Evolutionary conservation across 176 grass and related monocot species (phyloP).

Genomic region (Poa pratensis): DNA sequence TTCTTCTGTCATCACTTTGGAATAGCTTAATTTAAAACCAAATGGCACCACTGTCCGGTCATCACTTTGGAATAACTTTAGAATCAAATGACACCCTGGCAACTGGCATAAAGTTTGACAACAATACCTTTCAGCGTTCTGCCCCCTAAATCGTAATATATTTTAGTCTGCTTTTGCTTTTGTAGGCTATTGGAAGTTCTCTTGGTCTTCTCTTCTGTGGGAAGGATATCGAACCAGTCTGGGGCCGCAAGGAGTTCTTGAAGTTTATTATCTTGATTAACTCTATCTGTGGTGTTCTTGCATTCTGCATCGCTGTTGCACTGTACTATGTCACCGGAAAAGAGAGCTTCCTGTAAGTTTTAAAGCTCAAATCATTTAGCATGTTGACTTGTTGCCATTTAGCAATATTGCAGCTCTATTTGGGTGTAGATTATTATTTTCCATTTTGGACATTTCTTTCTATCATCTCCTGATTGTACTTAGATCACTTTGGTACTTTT

Average conservation of each 20-base stretch:
- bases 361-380: not conserved
- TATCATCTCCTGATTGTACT: not conserved
- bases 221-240: conserved; percentile 88
- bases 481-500: not conserved
- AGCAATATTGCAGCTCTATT: not conserved
- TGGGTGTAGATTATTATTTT: no score
- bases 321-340: conserved; percentile 93
- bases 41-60: no score
- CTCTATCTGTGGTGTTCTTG: conserved; percentile 76
- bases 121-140: not conserved
- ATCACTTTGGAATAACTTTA: not conserved
- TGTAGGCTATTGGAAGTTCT: conserved; percentile 86
- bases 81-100: not conserved
- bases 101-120: not conserved
- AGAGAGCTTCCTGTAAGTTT: conserved; percentile 95
- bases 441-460: no score
- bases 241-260: conserved; percentile 95
- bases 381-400: conserved; percentile 14
- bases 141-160: not conserved
- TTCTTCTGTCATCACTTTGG: no score
- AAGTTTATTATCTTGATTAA: conserved; percentile 95
- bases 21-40: no score
- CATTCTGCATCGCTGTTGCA: conserved; percentile 79
- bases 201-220: conserved; percentile 94
- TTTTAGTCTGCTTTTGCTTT: not conserved